Evolutionary conservation across 805 yeast genomes (phyloP), one percentile per base, ranked within the genome.

Genomic region (Myxozyma kluyveri): DNA sequence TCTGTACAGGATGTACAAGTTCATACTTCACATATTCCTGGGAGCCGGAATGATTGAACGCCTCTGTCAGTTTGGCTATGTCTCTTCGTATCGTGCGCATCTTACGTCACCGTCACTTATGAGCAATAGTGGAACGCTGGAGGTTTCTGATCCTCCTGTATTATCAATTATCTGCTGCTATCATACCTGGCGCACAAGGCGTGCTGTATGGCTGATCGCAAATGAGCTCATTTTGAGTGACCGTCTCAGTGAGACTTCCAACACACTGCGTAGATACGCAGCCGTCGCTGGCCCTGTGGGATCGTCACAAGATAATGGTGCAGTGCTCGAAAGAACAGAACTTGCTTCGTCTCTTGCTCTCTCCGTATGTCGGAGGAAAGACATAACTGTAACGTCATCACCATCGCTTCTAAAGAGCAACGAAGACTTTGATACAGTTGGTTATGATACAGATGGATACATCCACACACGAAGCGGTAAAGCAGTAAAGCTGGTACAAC

Each of bases 121-220:
- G 38, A 19, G 21, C 37, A 35, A 42, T 19, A 22, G n/a, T 9
- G 22, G 19, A 24, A 32, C 42, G 10, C n/a, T n/a, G n/a, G n/a
- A n/a, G n/a, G n/a, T n/a, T n/a, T n/a, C n/a, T n/a, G n/a, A n/a
- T n/a, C n/a, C n/a, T n/a, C 19, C 42, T 27, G 31, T 31, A 21
- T 14, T 40, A 42, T 27, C 12, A 29, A 5, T 21, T 17, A 4
- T n/a, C 32, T 39, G 35, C 19, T 24, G 18, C 18, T 43, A 35
- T 31, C 14, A 44, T 39, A n/a, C 40, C n/a, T 49, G 52, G 52
- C 44, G 52, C 17, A 29, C 43, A 17, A 44, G 61, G 26, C 43
- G 61, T n/a, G 51, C 50, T 17, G 45, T 52, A 17, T 59, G 63
- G 62, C 56, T 50, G 21, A 29, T 59, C 9, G 50, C 42, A 26